Evolutionary conservation across 2,329 filamentous ascomycete genomes (phyloP), one percentile per base, ranked within the genome.

Genomic region (Fusarium sp.): DNA sequence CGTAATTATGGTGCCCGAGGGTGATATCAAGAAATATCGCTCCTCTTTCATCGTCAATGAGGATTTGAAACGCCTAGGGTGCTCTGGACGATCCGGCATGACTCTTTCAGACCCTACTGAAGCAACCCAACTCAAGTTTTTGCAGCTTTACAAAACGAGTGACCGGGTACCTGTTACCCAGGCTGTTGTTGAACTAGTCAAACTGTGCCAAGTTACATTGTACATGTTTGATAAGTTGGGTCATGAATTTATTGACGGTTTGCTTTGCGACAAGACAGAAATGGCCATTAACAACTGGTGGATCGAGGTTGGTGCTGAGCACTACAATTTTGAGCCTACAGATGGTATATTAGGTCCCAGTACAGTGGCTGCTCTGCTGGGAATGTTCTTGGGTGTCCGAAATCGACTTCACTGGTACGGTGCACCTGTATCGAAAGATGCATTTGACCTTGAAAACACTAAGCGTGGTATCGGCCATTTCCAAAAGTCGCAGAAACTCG

Each of bases 201-300:
- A 94, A 78, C 85, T 97, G 31, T 98, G 94, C 73, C 96, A 99
- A 79, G 89, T 93, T 34, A 94, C 96, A 1, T 82, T 99, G 62
- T 91, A 93, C 76, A 84, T 98, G 64, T 99, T 98, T 79, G 93
- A 91, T 56, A 93, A 94, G 77, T 83, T 98, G 8, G 90, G 93
- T n/a, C 87, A 91, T 30, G 92, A 94, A 70, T 98, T 97, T 77
- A 92, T 93, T 10, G 96, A 99, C 75, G 96, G 96, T 0, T 82
- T 98, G 25, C 86, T 99, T 5, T 99, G 96, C 78, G 96, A 99
- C 81, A 85, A 96, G 44, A 98, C 96, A 0, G 96, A 99, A 78
- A 90, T 87, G 66, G 93, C 94, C 3, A 89, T 98, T 73, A 91
- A 90, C 66, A 93, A 98, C 78, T 99, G 96, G 96, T 98, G 96